phyloP scores from a whole-genome alignment of 208 protist genomes.

The Trichomonas gallinae region DNA sequence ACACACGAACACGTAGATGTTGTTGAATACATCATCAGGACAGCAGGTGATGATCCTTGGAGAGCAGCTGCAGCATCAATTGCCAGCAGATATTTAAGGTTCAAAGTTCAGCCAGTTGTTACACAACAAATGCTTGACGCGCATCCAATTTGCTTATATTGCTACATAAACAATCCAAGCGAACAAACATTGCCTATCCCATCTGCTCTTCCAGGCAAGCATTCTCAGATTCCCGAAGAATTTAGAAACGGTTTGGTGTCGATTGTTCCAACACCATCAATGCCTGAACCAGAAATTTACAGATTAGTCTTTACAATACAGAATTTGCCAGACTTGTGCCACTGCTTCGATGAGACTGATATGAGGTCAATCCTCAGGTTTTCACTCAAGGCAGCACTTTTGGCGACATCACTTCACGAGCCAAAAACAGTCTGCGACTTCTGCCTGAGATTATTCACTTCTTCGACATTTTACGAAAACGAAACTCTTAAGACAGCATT shows the following conservation, averaged over 20 bases:
- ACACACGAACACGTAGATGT: not conserved
- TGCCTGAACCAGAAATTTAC: not conserved
- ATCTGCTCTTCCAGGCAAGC: not conserved
- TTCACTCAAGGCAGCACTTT: not conserved
- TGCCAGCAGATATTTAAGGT: not conserved
- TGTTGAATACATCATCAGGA: not conserved
- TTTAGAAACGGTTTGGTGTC: not conserved
- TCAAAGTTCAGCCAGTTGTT: not conserved
- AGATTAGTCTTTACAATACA: not conserved
- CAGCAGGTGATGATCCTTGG: not conserved
- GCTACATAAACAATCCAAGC: not conserved
- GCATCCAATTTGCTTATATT: not conserved
- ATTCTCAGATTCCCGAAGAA: not conserved
- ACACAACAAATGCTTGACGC: not conserved
- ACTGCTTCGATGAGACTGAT: not conserved
- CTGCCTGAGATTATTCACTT: not conserved
- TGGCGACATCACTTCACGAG: not conserved
- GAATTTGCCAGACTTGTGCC: not conserved
- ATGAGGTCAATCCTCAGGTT: not conserved
- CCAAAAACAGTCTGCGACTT: not conserved
- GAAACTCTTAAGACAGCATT: not conserved
- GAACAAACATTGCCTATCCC: not conserved
- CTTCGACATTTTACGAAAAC: not conserved
- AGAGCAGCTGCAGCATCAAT: not conserved
- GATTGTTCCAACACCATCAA: not conserved